Evolutionary conservation across 2,329 filamentous ascomycete species (phyloP), one percentile per base, ranked within the genome.

Genomic region (Xylaria sp.): DNA sequence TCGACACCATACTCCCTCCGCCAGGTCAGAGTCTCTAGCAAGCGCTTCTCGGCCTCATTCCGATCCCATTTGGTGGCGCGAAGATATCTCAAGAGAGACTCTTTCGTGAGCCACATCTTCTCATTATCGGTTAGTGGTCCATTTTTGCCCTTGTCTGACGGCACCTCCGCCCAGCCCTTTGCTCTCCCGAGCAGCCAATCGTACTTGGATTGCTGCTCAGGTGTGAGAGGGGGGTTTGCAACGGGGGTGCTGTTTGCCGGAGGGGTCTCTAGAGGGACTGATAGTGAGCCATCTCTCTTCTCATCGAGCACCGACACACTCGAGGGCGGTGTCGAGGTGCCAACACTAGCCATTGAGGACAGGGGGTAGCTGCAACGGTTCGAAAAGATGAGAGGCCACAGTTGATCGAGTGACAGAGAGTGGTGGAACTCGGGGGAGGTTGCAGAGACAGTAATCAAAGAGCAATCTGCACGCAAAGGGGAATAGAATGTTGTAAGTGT

Each of bases 1-100:
- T 92, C 88, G 64, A 96, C 85, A 54, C 93, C 94, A 76, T 97
- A 99, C 76, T 97, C 94, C 63, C 95, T 87, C 53, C 96, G 89
- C 96, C 96, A 99, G 67, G 88, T 86, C 64, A 98, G 81, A 0
- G 95, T 97, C 50, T 87, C 87, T 72, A 90, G 89, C 45, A 98
- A 80, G n/a, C 96, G 91, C 77, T 90, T 91, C 72, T 90, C 86
- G 9, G 96, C 89, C 54, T 95, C 89, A 49, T 88, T 82, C 56
- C 91, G 85, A 72, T 90, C 85, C 94, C 96, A 99, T 80, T 97
- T 97, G 42, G 93, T 94, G 22, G 96, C 96, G 66, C 95, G 91
- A 33, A 99, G 89, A 78, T 97, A 99, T 73, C 96, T 92, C 45
- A 97, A 85, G 17, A 99, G 86, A 77, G 95, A 98, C 78, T 99